Evolutionary conservation across 1,139 yeast species (phyloP), one percentile per base, ranked within the genome.

Genomic region (Hemisphaericaspora lyxosophila): DNA sequence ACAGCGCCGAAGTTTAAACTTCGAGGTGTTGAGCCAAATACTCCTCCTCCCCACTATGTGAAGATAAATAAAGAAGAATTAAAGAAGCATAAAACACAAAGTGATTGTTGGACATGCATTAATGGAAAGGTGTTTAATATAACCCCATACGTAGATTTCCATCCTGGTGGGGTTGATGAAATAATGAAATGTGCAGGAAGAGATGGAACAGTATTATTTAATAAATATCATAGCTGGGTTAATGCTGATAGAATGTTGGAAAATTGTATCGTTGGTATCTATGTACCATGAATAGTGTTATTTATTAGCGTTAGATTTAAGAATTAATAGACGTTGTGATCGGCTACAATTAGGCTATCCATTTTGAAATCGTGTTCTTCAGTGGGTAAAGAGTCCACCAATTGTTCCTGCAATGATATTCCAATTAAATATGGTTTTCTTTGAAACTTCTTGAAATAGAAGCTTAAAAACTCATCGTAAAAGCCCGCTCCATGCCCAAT

Each of bases 401-500:
- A 51, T 48, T 90, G 94, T 53, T 84, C 85, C 11, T 65, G 55
- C 7, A 90, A 66, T 0, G 95, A 95, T 5, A 89, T 59, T 0
- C 92, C 96, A 2, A 86, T 56, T 26, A 83, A 51, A 28, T 54
- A 57, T 0, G 85, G 85, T 19, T 38, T 50, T 16, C 42, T 48
- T 1, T 51, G 49, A 42, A 62, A 58, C 47, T 56, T 59, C 23
- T 57, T 50, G n/a, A 51, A 36, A 51, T 80, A 81, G 31, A 81
- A 64, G 26, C 67, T 62, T 27, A 88, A 69, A 55, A 78, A 90
- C 48, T 82, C 87, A 57, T 92, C 97, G 58, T 92, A 92, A 59
- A 77, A 89, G 0, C 97, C 98, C 8, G 83, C 94, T 1, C 98
- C 98, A 57, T 89, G 96, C 0, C 97, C 98, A 38, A 92, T 58